These are phyloP conservation scores for Ophiocordyceps unilateralis DNA, from an alignment of 2,329 filamentous ascomycete genomes.

Conservation along the genomic window DNA sequence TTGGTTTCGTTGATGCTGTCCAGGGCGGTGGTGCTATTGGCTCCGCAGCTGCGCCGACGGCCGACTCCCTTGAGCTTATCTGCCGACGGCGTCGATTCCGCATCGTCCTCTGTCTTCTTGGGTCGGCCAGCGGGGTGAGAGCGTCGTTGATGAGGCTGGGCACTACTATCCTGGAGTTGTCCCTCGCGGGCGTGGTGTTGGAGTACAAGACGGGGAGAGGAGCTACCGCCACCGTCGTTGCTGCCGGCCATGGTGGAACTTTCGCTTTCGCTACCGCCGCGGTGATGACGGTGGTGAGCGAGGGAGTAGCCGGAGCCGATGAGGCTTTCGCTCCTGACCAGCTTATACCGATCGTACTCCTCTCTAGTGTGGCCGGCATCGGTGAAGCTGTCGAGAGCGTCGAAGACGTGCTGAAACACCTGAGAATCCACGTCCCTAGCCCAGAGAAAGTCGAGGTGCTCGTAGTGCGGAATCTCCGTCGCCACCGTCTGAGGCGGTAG, in stretches of 20 bases:
- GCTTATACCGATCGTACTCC: constrained; percentile 40
- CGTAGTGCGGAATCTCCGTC: constrained; percentile 78
- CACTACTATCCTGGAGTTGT: not conserved
- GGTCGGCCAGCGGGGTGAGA: too few relatives aligned
- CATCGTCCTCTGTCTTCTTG: too few relatives aligned
- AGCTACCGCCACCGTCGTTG: constrained; percentile 1
- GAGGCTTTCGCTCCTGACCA: constrained; percentile 32
- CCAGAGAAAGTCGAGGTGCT: constrained; percentile 96
- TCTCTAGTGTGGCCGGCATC: constrained; percentile 38
- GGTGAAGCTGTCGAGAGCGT: constrained; percentile 62
- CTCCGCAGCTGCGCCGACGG: constrained; percentile 7
- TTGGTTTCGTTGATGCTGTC: constrained; percentile 2
- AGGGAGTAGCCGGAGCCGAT: constrained; percentile 18
- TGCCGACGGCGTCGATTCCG: constrained; percentile 3
- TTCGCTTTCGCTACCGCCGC: constrained; percentile 19
- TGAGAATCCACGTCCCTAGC: constrained; percentile 65
- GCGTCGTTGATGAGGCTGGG: not conserved
- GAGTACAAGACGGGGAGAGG: constrained; percentile 2
- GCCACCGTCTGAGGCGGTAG: constrained; percentile 72
- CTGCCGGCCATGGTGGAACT: constrained; percentile 12
- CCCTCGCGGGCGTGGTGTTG: constrained; percentile 14
- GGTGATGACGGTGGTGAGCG: constrained; percentile 6
- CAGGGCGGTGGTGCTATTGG: constrained; percentile 1
- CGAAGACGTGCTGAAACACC: constrained; percentile 83
- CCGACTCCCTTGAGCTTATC: constrained; percentile 13